Base-by-base conservation (phyloP, 768 basidiomycete genomes). In the Kwoniella mangroviensis region DNA sequence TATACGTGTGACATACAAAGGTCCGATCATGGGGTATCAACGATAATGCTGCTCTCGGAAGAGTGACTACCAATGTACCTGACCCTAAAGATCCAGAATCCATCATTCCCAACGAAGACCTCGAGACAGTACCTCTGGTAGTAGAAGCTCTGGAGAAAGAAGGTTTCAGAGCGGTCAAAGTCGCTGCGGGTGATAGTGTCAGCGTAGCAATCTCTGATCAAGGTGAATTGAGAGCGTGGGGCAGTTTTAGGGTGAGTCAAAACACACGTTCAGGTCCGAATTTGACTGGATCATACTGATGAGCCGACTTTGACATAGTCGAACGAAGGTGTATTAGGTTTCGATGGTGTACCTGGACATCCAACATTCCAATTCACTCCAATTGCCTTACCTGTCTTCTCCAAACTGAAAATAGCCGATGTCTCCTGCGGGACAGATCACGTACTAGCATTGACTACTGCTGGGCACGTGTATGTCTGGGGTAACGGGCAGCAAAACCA, bases 401-500 rank as follows among this genome's bases (percentile, higher is more conserved):
- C 73, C 21, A 83, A 82, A 62, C 65, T 65, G 71, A 82, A 66
- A 73, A 90, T 92, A 42, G 88, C 89, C 11, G 86, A 90, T 17
- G 87, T 94, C 64, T 91, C 88, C 3, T 89, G 91, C 40, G 96
- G 96, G 22, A 88, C 88, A 81, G 94, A 98, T 77, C 96, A 98
- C 81, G 86, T 97, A 26, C 84, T 98, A 65, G 91, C 94, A 12
- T 86, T 98, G 45, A 96, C 94, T 4, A 91, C 90, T 0, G 90
- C 91, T 65, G 96, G 96, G 10, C 88, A 89, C 75, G 88, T 98
- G 64, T 93, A 91, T 77, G 89, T 92, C 4, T 92, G 92, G 89
- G 96, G 96, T 11, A 91, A 92, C 51, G 92, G 93, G 58, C 92
- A 96, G 80, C 90, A 94, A 78, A 88, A 90, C 61, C 94, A 96